Evolutionary conservation across 306 rosid genomes (phyloP), one percentile per base, ranked within the genome.

Genomic region (Adenanthera pavonina): DNA sequence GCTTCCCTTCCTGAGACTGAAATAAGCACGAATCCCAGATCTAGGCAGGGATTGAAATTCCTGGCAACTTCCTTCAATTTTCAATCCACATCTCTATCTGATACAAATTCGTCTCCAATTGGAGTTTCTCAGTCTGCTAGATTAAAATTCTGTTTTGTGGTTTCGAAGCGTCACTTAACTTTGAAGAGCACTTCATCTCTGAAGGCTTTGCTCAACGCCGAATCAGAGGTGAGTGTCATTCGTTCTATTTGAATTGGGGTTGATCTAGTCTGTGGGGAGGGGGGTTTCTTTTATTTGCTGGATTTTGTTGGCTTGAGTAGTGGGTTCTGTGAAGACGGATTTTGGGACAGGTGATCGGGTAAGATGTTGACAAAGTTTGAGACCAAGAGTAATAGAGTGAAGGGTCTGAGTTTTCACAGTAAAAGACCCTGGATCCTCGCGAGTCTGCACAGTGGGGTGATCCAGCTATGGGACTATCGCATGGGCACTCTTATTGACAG

Each of bases 401-500:
- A 95, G 92, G 98, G 98, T 59, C 85, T 95, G 84, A 95, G 98
- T 89, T 92, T 95, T 87, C 98, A 95, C 79, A 89, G 81, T 72
- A 95, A 95, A 89, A 88, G 98, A 84, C 98, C 98, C 0, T 95
- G 98, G 98, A 89, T 95, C 90, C 94, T 95, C 35, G 97, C 98
- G 65, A 95, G 98, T 91, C 98, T 95, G 78, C 98, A 95, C 89
- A 92, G 97, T 70, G 98, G 98, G n/a, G 98, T 95, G 91, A 87
- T 95, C 90, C 98, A 95, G 89, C 92, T 95, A 82, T 95, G 98
- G 98, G 98, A 95, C 65, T 95, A 95, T 64, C 95, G 98, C 20
- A 95, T 95, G 98, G 98, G 98, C 5, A 92, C 98, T 40, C 90
- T 95, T 40, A 95, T 95, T 82, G 98, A 95, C 78, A 86, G 92